Base-by-base conservation (phyloP, 345 rosid species). In the Brassica juncea region DNA sequence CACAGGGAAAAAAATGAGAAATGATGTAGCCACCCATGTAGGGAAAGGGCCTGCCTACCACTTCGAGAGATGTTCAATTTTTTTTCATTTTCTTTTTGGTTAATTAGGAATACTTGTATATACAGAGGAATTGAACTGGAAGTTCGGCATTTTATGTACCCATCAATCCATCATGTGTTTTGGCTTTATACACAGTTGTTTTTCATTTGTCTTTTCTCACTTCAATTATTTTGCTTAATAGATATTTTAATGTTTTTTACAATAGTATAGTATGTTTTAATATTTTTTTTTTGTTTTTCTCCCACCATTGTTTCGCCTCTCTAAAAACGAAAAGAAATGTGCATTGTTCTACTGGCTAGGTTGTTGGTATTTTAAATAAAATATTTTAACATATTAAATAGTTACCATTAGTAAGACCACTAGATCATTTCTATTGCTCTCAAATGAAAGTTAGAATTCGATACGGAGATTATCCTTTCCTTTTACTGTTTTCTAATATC, bases 11-110 rank as follows among this genome's bases (percentile, higher is more conserved):
- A 68, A 60, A 59, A 63, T 27, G 65, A 55, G 59, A 71, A 64
- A 68, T 64, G 32, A 72, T 31, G 30, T 19, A 19, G 21, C 21
- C 21, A 19, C 21, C 21, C 21, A 19, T 19, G 21, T 39, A 66
- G 49, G 63, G 10, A 30, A 78, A 58, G 61, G 72, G 47, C 54
- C 68, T 72, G 72, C 62, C 69, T 72, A 79, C 69, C 77, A 72
- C 62, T 49, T 49, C 14, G 57, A n/a, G 57, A 49, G 57, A 49
- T n/a, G 57, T 49, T 49, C 19, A 49, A 0, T 49, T 44, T 11
- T 44, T 42, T 49, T 65, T 30, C 60, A 65, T 71, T 27, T 25
- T 58, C 1, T 23, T 27, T 34, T 62, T 37, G 71, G 57, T 64
- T 71, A 12, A 37, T 39, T 37, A 58, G 58, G 67, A 71, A 64